A percentile compares a stretch with the other conserved stretches of the same genome.
Evolutionary conservation across 1,139 yeast genomes (phyloP).

Genomic region (Yamadazyma blattariae): DNA sequence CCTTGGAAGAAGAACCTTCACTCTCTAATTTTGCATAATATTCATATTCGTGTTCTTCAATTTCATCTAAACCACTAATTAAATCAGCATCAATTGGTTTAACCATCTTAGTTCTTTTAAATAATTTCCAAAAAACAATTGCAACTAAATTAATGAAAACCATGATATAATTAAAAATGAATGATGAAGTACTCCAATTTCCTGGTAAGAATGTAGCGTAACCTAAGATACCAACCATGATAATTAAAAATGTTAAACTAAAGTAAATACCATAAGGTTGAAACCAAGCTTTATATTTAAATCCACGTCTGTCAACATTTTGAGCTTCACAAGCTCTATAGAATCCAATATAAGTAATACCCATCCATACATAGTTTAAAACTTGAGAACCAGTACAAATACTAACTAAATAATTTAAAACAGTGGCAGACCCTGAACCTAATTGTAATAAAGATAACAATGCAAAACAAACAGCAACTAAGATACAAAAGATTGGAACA

Average conservation of each 20-base stretch:
- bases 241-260: constrained; percentile 29
- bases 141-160: constrained; percentile 28
- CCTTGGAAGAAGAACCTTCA: constrained; percentile 10
- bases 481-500: constrained; percentile 53
- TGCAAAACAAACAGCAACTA: constrained; percentile 58
- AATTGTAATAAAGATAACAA: constrained; percentile 56
- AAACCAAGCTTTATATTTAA: constrained; percentile 72
- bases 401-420: constrained; percentile 71
- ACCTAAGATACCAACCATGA: constrained; percentile 40
- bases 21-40: constrained; percentile 28
- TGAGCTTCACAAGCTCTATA: constrained; percentile 55
- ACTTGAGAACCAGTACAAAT: constrained; percentile 79
- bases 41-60: constrained; percentile 44
- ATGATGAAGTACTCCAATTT: constrained; percentile 28
- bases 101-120: constrained; percentile 25
- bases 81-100: constrained; percentile 34
- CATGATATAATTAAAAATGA: constrained; percentile 42
- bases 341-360: constrained; percentile 58
- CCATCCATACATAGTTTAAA: constrained; percentile 66
- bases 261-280: constrained; percentile 74
- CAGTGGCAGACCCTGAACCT: constrained; percentile 61
- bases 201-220: constrained; percentile 36
- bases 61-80: constrained; percentile 34
- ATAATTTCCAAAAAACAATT: constrained; percentile 30
- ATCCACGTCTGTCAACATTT: constrained; percentile 67